phyloP scores from a whole-genome alignment of 768 basidiomycete genomes.

The Russula emetica region DNA sequence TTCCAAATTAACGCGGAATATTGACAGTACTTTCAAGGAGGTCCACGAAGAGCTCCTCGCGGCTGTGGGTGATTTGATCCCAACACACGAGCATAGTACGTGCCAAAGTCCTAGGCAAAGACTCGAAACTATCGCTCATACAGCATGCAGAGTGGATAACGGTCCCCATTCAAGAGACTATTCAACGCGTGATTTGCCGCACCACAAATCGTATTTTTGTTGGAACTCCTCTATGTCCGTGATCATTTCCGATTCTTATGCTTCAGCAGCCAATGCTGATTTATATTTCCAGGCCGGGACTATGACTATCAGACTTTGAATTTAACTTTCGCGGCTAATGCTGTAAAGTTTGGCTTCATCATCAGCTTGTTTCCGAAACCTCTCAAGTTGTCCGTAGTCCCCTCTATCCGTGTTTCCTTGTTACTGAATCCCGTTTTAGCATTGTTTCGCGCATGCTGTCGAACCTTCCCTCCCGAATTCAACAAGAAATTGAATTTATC shows the following conservation, averaged over 20 bases:
- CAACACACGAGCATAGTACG: neutral
- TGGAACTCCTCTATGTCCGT: neutral
- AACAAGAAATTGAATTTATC: neutral
- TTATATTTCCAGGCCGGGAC: neutral
- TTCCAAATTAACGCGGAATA: neutral
- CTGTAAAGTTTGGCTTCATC: neutral
- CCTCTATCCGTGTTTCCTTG: neutral
- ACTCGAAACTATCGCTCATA: neutral
- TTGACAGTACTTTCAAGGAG: neutral
- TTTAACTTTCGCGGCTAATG: neutral
- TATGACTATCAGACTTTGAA: neutral
- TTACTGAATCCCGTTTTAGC: neutral
- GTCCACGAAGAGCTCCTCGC: neutral
- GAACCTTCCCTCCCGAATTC: neutral
- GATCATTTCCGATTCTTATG: neutral
- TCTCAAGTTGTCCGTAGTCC: neutral
- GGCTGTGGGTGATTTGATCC: neutral
- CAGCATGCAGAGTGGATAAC: neutral
- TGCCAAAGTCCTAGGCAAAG: neutral
- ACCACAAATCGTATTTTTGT: neutral
- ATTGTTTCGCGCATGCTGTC: neutral
- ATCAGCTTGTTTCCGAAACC: neutral
- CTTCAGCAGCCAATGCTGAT: neutral
- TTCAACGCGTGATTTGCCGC: neutral
- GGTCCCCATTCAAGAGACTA: neutral